These are phyloP conservation scores for Abrus pulchellus DNA, from an alignment of 306 rosid genomes.

Conservation along the genomic window DNA sequence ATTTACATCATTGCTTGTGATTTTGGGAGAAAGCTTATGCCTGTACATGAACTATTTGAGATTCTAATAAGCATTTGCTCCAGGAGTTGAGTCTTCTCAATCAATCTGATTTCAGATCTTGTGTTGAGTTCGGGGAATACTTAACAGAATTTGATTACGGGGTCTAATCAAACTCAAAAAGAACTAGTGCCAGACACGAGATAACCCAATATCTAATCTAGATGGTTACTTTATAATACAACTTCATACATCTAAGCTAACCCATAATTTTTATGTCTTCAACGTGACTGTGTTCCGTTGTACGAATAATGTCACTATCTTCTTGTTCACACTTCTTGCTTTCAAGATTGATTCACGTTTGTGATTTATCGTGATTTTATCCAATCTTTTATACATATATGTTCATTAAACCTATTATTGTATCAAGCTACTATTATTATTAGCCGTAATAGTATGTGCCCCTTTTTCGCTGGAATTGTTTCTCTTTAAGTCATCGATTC, in stretches of 20 bases:
- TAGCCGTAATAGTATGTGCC: neutral
- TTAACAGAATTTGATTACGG: constrained; percentile 52
- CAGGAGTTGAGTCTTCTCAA: constrained; percentile 56
- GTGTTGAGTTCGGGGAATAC: constrained; percentile 39
- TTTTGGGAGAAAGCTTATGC: constrained; percentile 63
- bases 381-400: neutral
- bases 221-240: constrained; percentile 34
- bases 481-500: neutral
- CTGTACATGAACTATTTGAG: constrained; percentile 57
- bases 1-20: constrained; percentile 61
- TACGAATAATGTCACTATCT: neutral
- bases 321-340: constrained; percentile 26
- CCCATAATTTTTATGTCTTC: constrained; percentile 33
- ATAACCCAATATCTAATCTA: constrained; percentile 47
- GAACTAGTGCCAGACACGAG: constrained; percentile 37
- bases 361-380: neutral
- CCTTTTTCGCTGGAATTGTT: neutral
- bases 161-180: constrained; percentile 54
- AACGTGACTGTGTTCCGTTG: neutral
- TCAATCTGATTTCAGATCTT: constrained; percentile 48
- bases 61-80: constrained; percentile 53
- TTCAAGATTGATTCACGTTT: neutral
- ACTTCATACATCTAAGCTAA: constrained; percentile 24
- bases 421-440: neutral
- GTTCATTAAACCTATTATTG: neutral